Evolutionary conservation across 495 filamentous ascomycete genomes (phyloP), one percentile per base, ranked within the genome.

Genomic region (Cudoniella acicularis): DNA sequence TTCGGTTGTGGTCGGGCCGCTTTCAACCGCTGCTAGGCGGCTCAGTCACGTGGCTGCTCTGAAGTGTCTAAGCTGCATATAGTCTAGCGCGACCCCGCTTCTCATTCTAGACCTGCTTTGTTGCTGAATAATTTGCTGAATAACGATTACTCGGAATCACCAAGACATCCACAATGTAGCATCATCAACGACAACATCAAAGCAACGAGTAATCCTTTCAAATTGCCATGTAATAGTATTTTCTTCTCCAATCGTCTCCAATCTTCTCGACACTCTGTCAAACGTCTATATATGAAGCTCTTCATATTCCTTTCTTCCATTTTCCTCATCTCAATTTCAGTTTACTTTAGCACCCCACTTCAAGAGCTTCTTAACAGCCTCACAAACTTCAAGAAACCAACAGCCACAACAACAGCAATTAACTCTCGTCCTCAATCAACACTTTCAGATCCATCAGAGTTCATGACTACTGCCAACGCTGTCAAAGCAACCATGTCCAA

Each of bases 401-500:
- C 57, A 64, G 50, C 54, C 21, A 58, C 54, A 22, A 54, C 41
- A 10, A 54, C 49, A 2, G 20, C 54, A 27, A 51, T 25, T 41
- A 36, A 13, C 3, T 8, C 30, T 10, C 46, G 2, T 10, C 18
- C 16, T 3, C 40, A 47, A 47, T 1, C 27, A 24, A 30, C 52
- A 1, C 23, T 43, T 18, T 49, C 61, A 48, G 17, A 4, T 18
- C 21, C 43, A 22, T 3, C 22, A 53, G 16, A 27, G 10, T 53
- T 52, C 41, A 68, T 68, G 65, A 64, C 36, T 47, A 41, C 52
- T 16, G 53, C 49, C 6, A 63, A 54, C 47, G 55, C 60, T 10
- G 59, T 65, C 54, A 63, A 61, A 50, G 72, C 57, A 60, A 67
- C 71, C 52, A 83, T 84, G 79, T 70, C 81, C 40, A 81, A 79